Evolutionary conservation across 2,329 filamentous ascomycete genomes (phyloP), one percentile per base, ranked within the genome.

Genomic region (Thelonectria blattea): DNA sequence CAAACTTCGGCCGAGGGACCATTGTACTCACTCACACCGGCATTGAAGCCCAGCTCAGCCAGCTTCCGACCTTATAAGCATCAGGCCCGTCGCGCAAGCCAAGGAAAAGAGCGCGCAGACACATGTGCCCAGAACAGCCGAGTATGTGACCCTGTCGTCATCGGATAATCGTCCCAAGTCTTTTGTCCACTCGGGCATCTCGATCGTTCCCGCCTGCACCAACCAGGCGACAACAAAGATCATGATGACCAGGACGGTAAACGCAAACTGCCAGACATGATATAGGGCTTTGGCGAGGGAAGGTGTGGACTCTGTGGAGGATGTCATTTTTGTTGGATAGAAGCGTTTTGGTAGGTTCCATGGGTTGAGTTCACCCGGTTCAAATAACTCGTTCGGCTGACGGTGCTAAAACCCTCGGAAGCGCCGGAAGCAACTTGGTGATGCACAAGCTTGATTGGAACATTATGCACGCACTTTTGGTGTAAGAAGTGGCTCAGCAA

Each of bases 121-220:
- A 9, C 41, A 11, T 6, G n/a, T 17, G 41, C n/a, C 17, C 14
- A 43, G 51, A 15, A 63, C 53, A 14, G 42, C 22, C 0, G 61
- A 50, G 22, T 52, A 63, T 37, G 48, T 54, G 3, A 24, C 53
- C 48, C 59, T 53, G 2, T 63, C 61, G 12, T 53, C 49, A 1
- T 57, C 59, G 0, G 43, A 12, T 1, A 55, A 45, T 3, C 58
- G 45, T 15, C 61, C 43, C 45, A 63, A 18, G 15, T 62, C 59
- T 3, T 59, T 63, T 8, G 61, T 63, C 61, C 61, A 63, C 20
- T 62, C 41, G 14, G 61, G 61, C 61, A 63, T 63, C 11, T 53
- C 11, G 37, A 63, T 63, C 22, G 61, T 10, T 7, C 54, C 54
- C 22, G 22, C 54, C 27, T 63, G 59, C 3, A 62, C 61, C 17